Base-by-base conservation (phyloP, 768 basidiomycete species). In the Cubamyces lactineus region DNA sequence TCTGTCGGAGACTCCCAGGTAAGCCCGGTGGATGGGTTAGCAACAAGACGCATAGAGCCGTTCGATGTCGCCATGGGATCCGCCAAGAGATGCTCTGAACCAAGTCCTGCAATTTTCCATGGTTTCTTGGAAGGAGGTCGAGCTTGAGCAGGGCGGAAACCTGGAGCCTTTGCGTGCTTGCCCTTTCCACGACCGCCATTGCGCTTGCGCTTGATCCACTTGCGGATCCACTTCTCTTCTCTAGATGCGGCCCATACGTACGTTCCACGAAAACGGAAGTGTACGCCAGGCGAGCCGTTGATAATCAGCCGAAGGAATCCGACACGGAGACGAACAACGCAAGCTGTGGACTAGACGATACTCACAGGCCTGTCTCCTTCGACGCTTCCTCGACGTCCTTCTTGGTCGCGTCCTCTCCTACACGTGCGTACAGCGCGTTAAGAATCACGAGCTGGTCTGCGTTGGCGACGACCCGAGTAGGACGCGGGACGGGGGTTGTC, bases 291-390 rank as follows among this genome's bases (percentile, higher is more conserved):
- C 28, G 4, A 30, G 28, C 28, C 28, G 8, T 30, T 3, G 4
- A 30, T 30, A 3, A 17, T 52, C 50, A 53, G 41, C 42, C 40
- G 39, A 48, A 19, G 13, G 48, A 41, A 12, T 3, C 30, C 56
- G 19, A 6, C 2, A 43, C 49, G 28, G 39, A 59, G 41, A 15
- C 41, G 23, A 53, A 45, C 8, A 45, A 55, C 5, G 42, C 2
- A 30, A 8, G 28, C 28, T 30, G 28, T 30, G 8, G 28, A 30
- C 28, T 30, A 30, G 28, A 30, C 28, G 28, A 3, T 24, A 66
- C 69, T 39, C 48, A 70, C 69, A 70, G 51, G 4, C 69, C 69
- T 1, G 67, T 70, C 53, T 66, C 64, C 24, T 30, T 42, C 3
- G 56, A 53, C 9, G 46, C 64, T 47, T 53, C 52, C n/a, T 43